A percentile compares a stretch with the other conserved stretches of the same genome.
Evolutionary conservation across 768 basidiomycete species (phyloP).

Genomic region (Cystofilobasidium ferigula): DNA sequence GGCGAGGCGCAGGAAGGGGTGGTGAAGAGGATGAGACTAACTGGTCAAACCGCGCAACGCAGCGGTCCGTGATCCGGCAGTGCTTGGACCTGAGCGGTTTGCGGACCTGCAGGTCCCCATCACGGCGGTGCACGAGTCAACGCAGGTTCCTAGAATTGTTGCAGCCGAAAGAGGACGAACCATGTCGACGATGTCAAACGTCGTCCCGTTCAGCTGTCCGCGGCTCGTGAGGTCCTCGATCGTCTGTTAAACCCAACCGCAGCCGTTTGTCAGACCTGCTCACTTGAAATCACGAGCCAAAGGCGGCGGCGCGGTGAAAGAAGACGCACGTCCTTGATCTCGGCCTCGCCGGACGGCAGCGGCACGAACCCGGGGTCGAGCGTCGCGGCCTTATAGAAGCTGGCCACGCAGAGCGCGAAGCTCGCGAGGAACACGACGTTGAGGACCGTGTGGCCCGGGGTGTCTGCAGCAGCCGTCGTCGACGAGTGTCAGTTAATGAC

Average conservation of each 20-base stretch:
- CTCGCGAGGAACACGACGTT: slow-evolving; percentile 66
- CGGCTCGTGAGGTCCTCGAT: slow-evolving; percentile 82
- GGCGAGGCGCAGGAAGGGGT: neutral
- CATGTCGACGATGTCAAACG: slow-evolving; percentile 95
- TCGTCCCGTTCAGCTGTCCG: slow-evolving; percentile 83
- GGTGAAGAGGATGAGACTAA: slow-evolving; percentile 41
- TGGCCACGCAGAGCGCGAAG: slow-evolving; percentile 65
- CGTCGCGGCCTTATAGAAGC: slow-evolving; percentile 79
- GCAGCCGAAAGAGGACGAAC: no score
- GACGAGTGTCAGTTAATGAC: neutral
- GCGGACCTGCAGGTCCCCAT: slow-evolving; percentile 47
- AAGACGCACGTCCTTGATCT: slow-evolving; percentile 65
- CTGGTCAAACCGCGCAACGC: slow-evolving; percentile 87
- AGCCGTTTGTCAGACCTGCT: neutral
- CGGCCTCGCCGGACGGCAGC: slow-evolving; percentile 65
- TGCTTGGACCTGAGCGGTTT: slow-evolving; percentile 92
- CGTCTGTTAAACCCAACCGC: slow-evolving; percentile 44
- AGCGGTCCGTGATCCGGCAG: slow-evolving; percentile 81
- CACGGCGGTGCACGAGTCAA: neutral
- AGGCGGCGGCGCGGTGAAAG: neutral
- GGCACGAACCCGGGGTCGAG: slow-evolving; percentile 84
- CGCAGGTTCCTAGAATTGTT: no score
- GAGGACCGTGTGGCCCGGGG: slow-evolving; percentile 60
- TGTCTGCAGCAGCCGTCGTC: slow-evolving; percentile 44
- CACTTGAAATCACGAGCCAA: neutral